These are phyloP conservation scores for Populus hybrid DNA, from an alignment of 441 rosid species.

Conservation along the genomic window DNA sequence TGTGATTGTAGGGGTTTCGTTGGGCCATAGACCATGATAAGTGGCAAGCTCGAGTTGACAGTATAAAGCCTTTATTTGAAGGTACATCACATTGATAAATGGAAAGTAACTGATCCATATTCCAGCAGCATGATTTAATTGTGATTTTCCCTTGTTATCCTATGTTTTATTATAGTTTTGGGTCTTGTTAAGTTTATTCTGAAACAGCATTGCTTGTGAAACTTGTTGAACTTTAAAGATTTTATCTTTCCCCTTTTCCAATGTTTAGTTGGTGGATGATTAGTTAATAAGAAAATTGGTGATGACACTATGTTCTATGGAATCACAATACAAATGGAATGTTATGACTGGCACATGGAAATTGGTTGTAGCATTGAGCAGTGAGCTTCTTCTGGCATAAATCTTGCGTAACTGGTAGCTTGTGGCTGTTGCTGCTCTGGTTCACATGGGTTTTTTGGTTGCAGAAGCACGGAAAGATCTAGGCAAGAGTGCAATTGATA, in stretches of 20 bases:
- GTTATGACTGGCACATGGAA: neutral
- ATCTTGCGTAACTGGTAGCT: neutral
- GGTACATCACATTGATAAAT: slow-evolving; percentile 36
- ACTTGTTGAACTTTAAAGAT: neutral
- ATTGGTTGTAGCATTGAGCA: neutral
- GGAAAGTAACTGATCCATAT: neutral
- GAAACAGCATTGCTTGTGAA: neutral
- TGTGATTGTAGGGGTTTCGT: slow-evolving; percentile 60
- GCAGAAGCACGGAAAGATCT: slow-evolving; percentile 71
- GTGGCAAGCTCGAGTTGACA: slow-evolving; percentile 87
- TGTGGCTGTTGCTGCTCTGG: neutral
- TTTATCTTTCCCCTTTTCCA: neutral
- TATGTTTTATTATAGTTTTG: neutral
- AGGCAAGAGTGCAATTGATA: slow-evolving; percentile 65
- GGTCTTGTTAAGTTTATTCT: neutral
- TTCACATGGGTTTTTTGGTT: neutral
- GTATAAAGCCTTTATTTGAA: slow-evolving; percentile 76
- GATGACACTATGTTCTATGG: neutral
- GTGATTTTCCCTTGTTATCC: neutral
- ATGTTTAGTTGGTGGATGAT: neutral
- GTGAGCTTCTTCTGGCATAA: neutral
- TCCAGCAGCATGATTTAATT: neutral
- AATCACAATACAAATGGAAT: neutral
- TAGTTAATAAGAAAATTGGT: neutral
- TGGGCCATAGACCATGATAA: slow-evolving; percentile 86